Base-by-base conservation (phyloP, 1,139 yeast genomes). In the Geotrichum carabidarum region DNA sequence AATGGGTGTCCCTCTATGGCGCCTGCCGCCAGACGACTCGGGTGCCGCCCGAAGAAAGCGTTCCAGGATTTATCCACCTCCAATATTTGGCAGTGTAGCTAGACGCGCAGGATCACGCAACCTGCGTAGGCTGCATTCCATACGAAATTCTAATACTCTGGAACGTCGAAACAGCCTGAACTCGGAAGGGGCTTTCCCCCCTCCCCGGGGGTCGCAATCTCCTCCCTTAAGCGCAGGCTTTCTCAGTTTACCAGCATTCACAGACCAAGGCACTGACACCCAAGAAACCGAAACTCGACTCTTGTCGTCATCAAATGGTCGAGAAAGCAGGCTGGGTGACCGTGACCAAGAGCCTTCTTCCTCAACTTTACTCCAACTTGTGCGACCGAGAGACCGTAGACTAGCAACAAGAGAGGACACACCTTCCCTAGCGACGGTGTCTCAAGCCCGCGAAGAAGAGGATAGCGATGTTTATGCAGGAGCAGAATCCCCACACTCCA, bases 1-100 rank as follows among this genome's bases (percentile, higher is more conserved):
- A 49, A 62, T 62, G 65, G 65, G 65, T 4, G 59, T 62, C 5
- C 65, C 65, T 11, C 48, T 61, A n/a, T 62, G 65, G 65, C 53
- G 59, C 42, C 60, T 58, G 8, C 56, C 47, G 14, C 27, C 34
- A 14, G 44, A 43, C 35, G 38, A 32, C 17, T 12, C 22, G 14
- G 7, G n/a, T 12, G 4, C 18, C 44, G 12, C 35, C 34, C 38
- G 22, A 15, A n/a, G 40, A 32, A 40, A 41, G 31, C 47, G 47
- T 2, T 37, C 38, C 4, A 43, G 55, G 18, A 34, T 40, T 12
- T 30, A 22, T 12, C 11, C 38, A n/a, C 11, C 38, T 44, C 31
- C 30, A 44, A 12, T 11, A 31, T 44, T 32, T 14, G 27, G 27
- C 27, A 22, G 27, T 22, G 27, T 22, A 22, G 27, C 27, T 22